Base-by-base conservation (phyloP, 352 stramenopile genomes). In the Globisporangium alternatum region DNA sequence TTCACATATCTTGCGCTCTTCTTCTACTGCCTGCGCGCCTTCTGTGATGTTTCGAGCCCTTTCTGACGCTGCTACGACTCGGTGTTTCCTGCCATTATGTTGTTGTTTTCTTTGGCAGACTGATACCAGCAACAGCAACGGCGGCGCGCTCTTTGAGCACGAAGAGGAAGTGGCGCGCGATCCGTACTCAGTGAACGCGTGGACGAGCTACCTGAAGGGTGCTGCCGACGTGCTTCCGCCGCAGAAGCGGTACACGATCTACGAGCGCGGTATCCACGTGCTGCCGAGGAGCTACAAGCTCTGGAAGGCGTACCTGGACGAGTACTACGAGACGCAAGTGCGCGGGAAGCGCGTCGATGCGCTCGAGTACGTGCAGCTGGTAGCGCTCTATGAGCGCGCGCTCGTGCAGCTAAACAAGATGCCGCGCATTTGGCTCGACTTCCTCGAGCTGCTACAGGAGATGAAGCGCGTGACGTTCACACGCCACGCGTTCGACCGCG, bases 361-460 rank as follows among this genome's bases (percentile, higher is more conserved):
- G 10, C 70, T 70, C 0, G 49, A 62, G 6, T 86, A 78, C 54
- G 45, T 61, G 22, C 56, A 75, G 9, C 73, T 96, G 8, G 70
- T 75, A 1, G 54, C 60, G 31, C 67, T 92, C 10, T 96, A 96
- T 59, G 96, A 99, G 73, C 82, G 92, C 45, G 89, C 89, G 28
- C 76, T 99, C 21, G 74, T 90, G 21, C 89, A 97, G 66, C 78
- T 99, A 12, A 78, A 90, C 69, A 98, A 97, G 56, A 99, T 99
- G 93, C 98, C 98, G 17, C 76, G 91, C 49, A 87, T 99, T 21
- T 99, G 98, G 98, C 75, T 97, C 28, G 75, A 96, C 51, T 98
- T 97, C 66, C 73, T 91, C 21, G 63, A 81, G 49, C 69, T 97
- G 21, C 65, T 98, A 35, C 74, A 83, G 17, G 70, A 89, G 52